Percentiles rank a stretch among this genome's conserved stretches.
phyloP scores from a whole-genome alignment of 1,284 basidiomycete genomes.

The Austropuccinia psidii region DNA sequence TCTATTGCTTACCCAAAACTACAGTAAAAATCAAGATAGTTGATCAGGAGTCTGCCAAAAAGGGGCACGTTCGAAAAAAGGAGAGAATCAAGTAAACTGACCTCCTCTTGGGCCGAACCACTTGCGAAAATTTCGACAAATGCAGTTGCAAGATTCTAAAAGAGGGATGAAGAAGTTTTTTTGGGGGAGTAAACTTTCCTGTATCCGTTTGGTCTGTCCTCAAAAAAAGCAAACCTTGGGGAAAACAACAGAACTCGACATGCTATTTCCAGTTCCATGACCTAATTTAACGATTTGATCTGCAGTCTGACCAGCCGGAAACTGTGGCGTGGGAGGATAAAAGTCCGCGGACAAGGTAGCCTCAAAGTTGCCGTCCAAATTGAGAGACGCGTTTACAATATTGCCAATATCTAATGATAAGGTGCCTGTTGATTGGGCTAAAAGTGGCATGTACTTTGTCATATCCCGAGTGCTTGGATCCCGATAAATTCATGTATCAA shows the following conservation, averaged over 20 bases:
- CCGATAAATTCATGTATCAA: background rate
- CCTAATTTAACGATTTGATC: slow-evolving; percentile 10
- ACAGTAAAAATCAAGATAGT: background rate
- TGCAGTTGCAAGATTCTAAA: slow-evolving; percentile 23
- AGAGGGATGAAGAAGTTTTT: background rate
- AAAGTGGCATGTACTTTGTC: slow-evolving; percentile 27
- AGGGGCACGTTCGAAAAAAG: background rate
- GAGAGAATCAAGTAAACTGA: background rate
- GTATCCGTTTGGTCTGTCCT: background rate
- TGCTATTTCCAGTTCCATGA: background rate
- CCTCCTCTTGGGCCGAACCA: slow-evolving; percentile 28
- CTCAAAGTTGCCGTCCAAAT: slow-evolving; percentile 21
- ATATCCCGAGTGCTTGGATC: slow-evolving; percentile 16
- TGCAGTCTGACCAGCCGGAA: background rate
- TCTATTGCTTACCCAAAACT: slow-evolving; percentile 29
- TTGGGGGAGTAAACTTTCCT: background rate
- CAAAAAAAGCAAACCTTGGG: slow-evolving; percentile 2
- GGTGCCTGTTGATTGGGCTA: background rate
- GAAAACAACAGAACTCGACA: background rate
- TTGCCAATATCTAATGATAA: slow-evolving; percentile 13
- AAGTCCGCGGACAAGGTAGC: slow-evolving; percentile 28
- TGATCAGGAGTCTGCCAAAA: background rate
- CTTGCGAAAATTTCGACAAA: slow-evolving; percentile 33
- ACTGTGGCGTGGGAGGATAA: slow-evolving; percentile 8
- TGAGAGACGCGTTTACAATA: background rate